Conservation (phyloP, 2,329 filamentous ascomycete genomes). For the Penicillium sclerotiorum region DNA sequence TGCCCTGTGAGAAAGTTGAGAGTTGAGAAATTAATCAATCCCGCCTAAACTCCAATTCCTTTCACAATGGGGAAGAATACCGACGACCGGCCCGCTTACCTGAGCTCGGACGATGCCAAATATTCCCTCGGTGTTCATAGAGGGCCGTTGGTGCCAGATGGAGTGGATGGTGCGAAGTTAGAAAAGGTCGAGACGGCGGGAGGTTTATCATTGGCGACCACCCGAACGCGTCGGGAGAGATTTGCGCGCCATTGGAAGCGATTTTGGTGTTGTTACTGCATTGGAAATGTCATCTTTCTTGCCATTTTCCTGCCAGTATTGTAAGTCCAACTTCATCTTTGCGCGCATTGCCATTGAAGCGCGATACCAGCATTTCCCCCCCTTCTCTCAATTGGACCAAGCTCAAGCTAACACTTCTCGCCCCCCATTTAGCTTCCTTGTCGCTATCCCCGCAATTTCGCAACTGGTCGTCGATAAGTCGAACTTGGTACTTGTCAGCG, state of each 20-base stretch:
- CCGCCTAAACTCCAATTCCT: neutral
- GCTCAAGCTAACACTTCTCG: neutral
- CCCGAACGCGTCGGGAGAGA: constrained; percentile 28
- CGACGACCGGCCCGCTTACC: constrained; percentile 30
- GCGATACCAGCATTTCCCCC: too few species aligned
- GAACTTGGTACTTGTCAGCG: constrained; percentile 38
- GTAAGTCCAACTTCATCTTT: too few species aligned
- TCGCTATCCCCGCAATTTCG: constrained; percentile 45
- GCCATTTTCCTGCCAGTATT: constrained; percentile 44
- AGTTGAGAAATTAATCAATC: too few species aligned
- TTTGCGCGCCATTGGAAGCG: constrained; percentile 40
- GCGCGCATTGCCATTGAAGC: too few species aligned
- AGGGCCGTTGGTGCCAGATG: constrained; percentile 27
- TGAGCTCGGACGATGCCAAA: constrained; percentile 31
- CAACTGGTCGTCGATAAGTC: constrained; percentile 43
- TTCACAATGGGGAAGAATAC: constrained; percentile 25
- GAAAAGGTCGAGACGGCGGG: constrained; percentile 33
- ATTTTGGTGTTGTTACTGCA: constrained; percentile 43
- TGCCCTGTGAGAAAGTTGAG: neutral
- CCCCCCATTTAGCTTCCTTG: constrained; percentile 35
- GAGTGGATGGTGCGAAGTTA: constrained; percentile 22
- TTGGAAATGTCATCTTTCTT: constrained; percentile 39
- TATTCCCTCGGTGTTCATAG: constrained; percentile 35
- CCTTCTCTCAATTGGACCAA: neutral
- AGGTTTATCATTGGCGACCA: constrained; percentile 29